These are phyloP conservation scores for Tulasnella sp. DNA, from an alignment of 768 basidiomycete genomes.

Conservation along the genomic window DNA sequence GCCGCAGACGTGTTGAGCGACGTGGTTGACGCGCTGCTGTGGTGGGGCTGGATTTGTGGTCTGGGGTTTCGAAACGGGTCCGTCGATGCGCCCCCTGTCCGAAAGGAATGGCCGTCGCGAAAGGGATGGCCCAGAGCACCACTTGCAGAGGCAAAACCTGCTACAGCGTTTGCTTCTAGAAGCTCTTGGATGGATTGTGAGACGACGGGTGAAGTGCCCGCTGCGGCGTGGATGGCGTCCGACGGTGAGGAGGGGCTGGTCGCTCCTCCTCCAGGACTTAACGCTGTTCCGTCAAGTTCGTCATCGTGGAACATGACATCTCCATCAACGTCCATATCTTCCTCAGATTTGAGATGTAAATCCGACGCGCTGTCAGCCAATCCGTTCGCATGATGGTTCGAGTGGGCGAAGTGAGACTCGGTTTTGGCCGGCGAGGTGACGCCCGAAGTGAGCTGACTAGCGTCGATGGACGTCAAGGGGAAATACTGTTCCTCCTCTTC, in stretches of 20 bases:
- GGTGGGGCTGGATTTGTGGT: constrained; percentile 25
- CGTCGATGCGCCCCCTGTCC: background rate
- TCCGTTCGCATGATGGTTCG: constrained; percentile 6
- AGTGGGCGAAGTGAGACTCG: background rate
- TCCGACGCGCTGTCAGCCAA: background rate
- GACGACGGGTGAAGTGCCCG: constrained; percentile 14
- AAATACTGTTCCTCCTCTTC: constrained; percentile 29
- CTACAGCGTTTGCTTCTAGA: constrained; percentile 3
- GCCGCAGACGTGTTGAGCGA: constrained; percentile 32
- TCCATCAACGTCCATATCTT: constrained; percentile 33
- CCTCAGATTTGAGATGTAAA: background rate
- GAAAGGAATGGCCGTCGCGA: constrained; percentile 4
- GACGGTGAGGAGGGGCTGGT: constrained; percentile 14
- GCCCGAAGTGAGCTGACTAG: constrained; percentile 1
- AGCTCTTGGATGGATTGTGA: constrained; percentile 28
- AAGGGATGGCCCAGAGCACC: background rate
- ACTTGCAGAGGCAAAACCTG: background rate
- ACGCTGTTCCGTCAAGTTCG: background rate
- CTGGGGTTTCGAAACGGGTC: constrained; percentile 23
- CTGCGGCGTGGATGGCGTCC: background rate
- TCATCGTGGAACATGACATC: constrained; percentile 24
- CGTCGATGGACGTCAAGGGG: constrained; percentile 12
- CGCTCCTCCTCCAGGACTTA: constrained; percentile 17
- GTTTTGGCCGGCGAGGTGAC: background rate
- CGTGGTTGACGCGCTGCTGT: constrained; percentile 21